Base-by-base conservation (phyloP, 108 stramenopile genomes). In the Skeletonema potamos region DNA sequence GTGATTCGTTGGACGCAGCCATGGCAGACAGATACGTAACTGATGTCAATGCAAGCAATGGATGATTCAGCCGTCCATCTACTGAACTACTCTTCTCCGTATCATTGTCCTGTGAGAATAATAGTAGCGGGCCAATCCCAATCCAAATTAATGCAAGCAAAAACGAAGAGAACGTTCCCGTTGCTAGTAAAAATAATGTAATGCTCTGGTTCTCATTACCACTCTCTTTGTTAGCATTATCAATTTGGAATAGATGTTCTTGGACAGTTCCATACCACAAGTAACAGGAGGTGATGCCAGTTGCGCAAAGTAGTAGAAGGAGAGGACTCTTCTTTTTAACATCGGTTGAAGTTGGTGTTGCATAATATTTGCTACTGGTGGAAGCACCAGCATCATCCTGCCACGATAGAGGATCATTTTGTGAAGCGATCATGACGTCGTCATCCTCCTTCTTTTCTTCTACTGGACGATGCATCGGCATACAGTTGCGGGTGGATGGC, bases 241-340 rank as follows among this genome's bases (percentile, higher is more conserved):
- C 34, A 22, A 58, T 41, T 28, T 29, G 46, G 44, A 93, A 84
- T 4, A 88, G 29, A 15, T 73, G 72, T 73, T 94, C 93, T 73
- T 92, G 91, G n/a, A 94, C 60, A 15, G 86, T 84, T 27, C 93
- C 93, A 66, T 92, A 92, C 80, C 83, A 84, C 33, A 88, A 62
- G 66, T 94, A 94, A 44, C 88, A 87, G 9, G 79, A 73, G 29
- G 89, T 91, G 44, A 94, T 94, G 58, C 93, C 93, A 0, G 62
- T 65, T 18, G 91, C 83, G 37, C 89, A 90, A 22, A 91, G 26
- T 10, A 76, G 41, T 10, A 85, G 61, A 24, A 71, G 73, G n/a
- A 85, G 68, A 7, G 72, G 76, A 46, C 58, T 26, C 10, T 64
- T 26, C 18, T 10, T 48, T 8, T 24, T 51, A 0, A 22, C 1